Evolutionary conservation across 2,329 filamentous ascomycete genomes (phyloP).

Genomic region (Tolypocladium guangdongense): DNA sequence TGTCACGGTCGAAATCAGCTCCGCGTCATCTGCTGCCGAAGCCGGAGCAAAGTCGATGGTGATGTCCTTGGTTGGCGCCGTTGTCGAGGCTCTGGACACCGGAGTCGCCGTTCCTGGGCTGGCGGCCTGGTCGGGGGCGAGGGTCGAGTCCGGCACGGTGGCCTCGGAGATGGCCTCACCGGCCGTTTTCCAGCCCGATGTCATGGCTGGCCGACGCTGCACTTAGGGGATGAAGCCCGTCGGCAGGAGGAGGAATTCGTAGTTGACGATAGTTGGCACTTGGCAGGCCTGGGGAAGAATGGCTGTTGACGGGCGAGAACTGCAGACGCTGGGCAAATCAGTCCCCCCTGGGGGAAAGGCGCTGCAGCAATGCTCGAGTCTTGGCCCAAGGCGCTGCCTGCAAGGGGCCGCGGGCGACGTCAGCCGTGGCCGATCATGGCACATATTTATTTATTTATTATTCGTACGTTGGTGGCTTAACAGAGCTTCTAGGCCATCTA

Average conservation of each 20-base stretch:
- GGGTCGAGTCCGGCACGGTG: background rate
- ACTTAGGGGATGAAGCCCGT: background rate
- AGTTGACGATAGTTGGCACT: background rate
- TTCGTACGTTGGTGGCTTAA: no score
- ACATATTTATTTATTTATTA: no score
- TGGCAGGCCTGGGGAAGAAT: background rate
- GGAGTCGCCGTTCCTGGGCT: background rate
- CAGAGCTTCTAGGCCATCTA: no score
- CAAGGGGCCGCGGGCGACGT: no score
- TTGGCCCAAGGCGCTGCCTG: no score
- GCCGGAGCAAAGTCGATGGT: constrained; percentile 10
- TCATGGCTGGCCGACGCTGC: background rate
- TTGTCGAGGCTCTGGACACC: background rate
- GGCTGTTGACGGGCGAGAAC: background rate
- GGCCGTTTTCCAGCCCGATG: background rate
- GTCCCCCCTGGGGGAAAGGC: background rate
- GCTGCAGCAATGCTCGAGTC: no score
- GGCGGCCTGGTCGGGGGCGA: background rate
- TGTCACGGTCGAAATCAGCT: constrained; percentile 1
- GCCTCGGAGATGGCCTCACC: background rate
- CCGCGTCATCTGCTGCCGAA: constrained; percentile 8
- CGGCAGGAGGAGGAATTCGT: background rate
- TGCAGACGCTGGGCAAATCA: background rate
- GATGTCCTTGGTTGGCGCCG: constrained; percentile 1
- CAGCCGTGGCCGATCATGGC: no score